phyloP scores from a whole-genome alignment of 2,329 filamentous ascomycete species.

The Berkeleyomyces basicola region DNA sequence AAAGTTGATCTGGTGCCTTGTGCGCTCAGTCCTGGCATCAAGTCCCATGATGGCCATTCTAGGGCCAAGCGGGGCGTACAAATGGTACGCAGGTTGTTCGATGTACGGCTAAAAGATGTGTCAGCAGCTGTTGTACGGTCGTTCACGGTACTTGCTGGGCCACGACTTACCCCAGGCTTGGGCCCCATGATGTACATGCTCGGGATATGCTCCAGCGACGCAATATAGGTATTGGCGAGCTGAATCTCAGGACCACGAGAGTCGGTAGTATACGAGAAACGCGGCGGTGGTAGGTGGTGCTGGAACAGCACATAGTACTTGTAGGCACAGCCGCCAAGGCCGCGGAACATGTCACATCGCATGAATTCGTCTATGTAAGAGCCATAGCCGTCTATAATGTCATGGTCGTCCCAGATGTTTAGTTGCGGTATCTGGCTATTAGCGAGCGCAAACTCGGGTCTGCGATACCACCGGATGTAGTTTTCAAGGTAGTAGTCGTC shows the following conservation, averaged over 20 bases:
- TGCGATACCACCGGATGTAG: constrained; percentile 71
- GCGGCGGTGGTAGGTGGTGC: constrained; percentile 74
- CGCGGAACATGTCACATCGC: constrained; percentile 78
- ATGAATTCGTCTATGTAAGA: constrained; percentile 92
- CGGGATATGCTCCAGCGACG: constrained; percentile 40
- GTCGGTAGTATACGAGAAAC: constrained; percentile 73
- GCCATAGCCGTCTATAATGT: constrained; percentile 84
- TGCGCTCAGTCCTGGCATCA: constrained; percentile 88
- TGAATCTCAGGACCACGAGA: constrained; percentile 29
- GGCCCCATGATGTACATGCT: constrained; percentile 52
- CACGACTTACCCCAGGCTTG: constrained; percentile 49
- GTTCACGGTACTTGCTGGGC: background rate
- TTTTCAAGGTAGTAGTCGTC: constrained; percentile 86
- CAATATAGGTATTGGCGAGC: constrained; percentile 57
- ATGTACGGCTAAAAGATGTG: constrained; percentile 56
- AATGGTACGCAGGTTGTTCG: constrained; percentile 66
- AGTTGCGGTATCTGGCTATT: constrained; percentile 89
- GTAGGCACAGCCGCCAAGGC: constrained; percentile 79
- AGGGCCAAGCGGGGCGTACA: constrained; percentile 71
- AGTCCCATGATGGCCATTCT: constrained; percentile 74
- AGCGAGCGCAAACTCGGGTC: constrained; percentile 67
- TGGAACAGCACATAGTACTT: constrained; percentile 99
- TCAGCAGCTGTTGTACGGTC: background rate
- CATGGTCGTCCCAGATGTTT: constrained; percentile 97
- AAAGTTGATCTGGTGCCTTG: constrained; percentile 87